Base-by-base conservation (phyloP, 768 basidiomycete genomes). In the Dentipellis sp. region DNA sequence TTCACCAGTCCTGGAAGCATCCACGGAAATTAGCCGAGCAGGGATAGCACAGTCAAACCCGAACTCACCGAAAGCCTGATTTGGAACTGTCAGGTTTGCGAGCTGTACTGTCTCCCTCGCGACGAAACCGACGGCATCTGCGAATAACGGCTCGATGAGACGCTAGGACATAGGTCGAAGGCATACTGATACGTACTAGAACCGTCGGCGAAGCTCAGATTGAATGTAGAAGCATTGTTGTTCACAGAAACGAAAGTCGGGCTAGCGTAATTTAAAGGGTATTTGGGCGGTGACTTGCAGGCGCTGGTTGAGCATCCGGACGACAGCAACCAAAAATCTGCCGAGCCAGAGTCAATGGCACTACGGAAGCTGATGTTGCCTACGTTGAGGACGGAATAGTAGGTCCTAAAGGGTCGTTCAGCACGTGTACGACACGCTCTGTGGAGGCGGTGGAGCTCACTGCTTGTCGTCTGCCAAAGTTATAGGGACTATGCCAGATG, bases 331-430 rank as follows among this genome's bases (percentile, higher is more conserved):
- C 88, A 91, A 11, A 86, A 68, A 70, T 84, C 83, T 14, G 84
- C 73, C 8, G 88, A 90, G 16, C 75, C 89, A 1, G 88, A 91
- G 65, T 91, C 89, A 46, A 91, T 70, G 0, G 80, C 81, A 17
- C 83, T 80, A 14, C 87, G 82, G 62, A 89, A 84, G 63, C 70
- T 79, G 55, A 88, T 78, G 55, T 73, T 71, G 35, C 88, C 89
- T 23, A 76, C 71, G 59, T 78, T 68, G 56, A 90, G 75, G 40
- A 86, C 67, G 17, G 78, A 70, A 62, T 78, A 89, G 64, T 88
- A 91, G 2, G 88, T 82, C 63, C 88, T 90, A 48, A 35, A 39
- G 10, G 3, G 11, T 36, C 29, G 48, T 9, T 1, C 17, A 29
- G 12, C 22, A 52, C 22, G 29, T 35, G 22, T 21, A 23, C 40